Evolutionary conservation across 129 eudicot genomes (phyloP).

Genomic region (Lonicera japonica): DNA sequence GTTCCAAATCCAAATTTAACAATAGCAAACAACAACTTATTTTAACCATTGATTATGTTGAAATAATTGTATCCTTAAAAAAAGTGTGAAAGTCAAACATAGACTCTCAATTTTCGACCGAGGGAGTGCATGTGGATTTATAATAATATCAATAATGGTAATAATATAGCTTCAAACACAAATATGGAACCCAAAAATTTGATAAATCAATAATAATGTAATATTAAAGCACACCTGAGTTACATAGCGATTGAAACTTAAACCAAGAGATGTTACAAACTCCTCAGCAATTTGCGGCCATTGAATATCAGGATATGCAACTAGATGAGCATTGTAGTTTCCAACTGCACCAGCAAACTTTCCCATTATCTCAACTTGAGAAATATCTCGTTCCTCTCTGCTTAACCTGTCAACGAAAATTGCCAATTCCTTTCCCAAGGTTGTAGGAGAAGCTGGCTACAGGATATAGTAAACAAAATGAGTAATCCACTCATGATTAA

Average conservation of each 20-base stretch:
- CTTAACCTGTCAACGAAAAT: constrained; percentile 77
- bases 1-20: too few species aligned
- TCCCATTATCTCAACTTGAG: constrained; percentile 69
- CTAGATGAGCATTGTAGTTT: constrained; percentile 86
- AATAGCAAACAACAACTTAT: too few species aligned
- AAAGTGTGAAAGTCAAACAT: too few species aligned
- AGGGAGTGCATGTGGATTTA: too few species aligned
- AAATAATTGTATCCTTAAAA: too few species aligned
- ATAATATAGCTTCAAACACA: too few species aligned
- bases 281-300: constrained; percentile 88
- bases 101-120: too few species aligned
- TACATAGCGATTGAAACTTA: constrained; percentile 75
- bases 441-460: constrained; percentile 98
- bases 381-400: constrained; percentile 49
- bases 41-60: too few species aligned
- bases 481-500: constrained; percentile 6
- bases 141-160: too few species aligned
- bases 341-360: constrained; percentile 99
- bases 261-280: constrained; percentile 85
- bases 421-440: constrained; percentile 94
- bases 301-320: constrained; percentile 72
- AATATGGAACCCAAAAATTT: too few species aligned
- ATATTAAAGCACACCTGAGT: constrained; percentile 66
- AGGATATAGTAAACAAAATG: constrained; percentile 8
- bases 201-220: too few species aligned